phyloP scores from a whole-genome alignment of 192 early-diverging fungal species.

The Funneliformis mosseae region DNA sequence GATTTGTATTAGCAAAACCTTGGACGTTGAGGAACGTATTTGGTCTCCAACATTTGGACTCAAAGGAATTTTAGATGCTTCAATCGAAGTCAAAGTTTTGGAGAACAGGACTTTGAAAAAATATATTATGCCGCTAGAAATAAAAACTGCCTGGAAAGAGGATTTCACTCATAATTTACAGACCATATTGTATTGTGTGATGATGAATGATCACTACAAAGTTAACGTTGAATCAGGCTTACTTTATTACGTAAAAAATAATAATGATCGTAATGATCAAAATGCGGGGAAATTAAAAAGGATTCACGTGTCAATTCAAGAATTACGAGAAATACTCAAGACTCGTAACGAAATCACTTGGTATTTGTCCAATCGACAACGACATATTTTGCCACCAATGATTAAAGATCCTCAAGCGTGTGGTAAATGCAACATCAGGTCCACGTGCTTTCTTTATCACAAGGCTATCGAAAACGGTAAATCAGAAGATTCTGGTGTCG shows the following conservation, averaged over 20 bases:
- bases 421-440: slow-evolving; percentile 62
- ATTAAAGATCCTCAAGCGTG: slow-evolving; percentile 64
- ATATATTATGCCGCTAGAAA: slow-evolving; percentile 80
- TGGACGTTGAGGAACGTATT: slow-evolving; percentile 90
- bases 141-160: slow-evolving; percentile 80
- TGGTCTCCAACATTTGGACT: slow-evolving; percentile 93
- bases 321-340: slow-evolving; percentile 73
- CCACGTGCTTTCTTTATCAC: slow-evolving; percentile 74
- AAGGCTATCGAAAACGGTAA: slow-evolving; percentile 72
- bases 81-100: slow-evolving; percentile 47
- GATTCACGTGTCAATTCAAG: slow-evolving; percentile 62
- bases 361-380: slow-evolving; percentile 43
- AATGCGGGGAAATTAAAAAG: slow-evolving; percentile 55
- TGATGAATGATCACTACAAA: slow-evolving; percentile 84
- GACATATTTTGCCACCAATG: slow-evolving; percentile 68
- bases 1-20: slow-evolving; percentile 58
- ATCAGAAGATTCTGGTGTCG: slow-evolving; percentile 57
- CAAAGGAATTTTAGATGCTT: slow-evolving; percentile 91
- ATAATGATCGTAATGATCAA: slow-evolving; percentile 23
- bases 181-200: slow-evolving; percentile 79
- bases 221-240: slow-evolving; percentile 67
- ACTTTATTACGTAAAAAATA: slow-evolving; percentile 74
- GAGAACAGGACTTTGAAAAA: slow-evolving; percentile 32
- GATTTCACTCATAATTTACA: slow-evolving; percentile 78
- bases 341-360: slow-evolving; percentile 74